These are phyloP conservation scores for Phycomyces blakesleeanus DNA, from an alignment of 192 early-diverging fungal genomes.

Conservation along the genomic window DNA sequence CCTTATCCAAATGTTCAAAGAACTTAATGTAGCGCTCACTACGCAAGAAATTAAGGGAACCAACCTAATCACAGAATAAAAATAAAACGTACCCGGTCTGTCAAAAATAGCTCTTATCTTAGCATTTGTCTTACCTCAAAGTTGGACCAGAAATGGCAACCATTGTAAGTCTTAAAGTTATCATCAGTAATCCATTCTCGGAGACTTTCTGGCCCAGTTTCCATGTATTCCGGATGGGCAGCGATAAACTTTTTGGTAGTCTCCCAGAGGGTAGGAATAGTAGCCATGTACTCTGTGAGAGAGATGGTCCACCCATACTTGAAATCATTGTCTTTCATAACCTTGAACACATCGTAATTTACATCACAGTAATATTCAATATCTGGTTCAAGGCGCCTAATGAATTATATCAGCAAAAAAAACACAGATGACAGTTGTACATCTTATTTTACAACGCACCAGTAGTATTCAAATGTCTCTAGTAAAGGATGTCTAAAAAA, in stretches of 20 bases:
- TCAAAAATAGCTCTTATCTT: too few species aligned
- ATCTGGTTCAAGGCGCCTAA: constrained; percentile 71
- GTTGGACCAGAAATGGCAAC: constrained; percentile 78
- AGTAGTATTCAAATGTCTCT: constrained; percentile 73
- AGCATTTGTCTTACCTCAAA: constrained; percentile 45
- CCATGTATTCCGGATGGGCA: constrained; percentile 38
- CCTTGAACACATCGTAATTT: constrained; percentile 67
- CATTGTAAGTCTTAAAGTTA: constrained; percentile 52
- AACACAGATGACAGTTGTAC: constrained; percentile 25
- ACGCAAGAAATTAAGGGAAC: constrained; percentile 51
- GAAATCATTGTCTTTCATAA: constrained; percentile 63
- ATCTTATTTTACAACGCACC: too few species aligned
- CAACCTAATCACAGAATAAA: constrained; percentile 46
- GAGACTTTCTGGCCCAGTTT: constrained; percentile 25
- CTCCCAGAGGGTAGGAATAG: constrained; percentile 64
- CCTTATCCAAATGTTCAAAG: constrained; percentile 56
- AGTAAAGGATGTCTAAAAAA: constrained; percentile 72
- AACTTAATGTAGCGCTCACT: constrained; percentile 50
- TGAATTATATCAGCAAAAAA: constrained; percentile 28
- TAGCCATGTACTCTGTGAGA: constrained; percentile 53
- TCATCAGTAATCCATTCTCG: constrained; percentile 51
- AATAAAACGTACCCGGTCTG: too few species aligned
- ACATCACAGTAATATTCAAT: constrained; percentile 73
- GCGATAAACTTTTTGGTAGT: constrained; percentile 47
- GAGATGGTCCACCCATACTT: constrained; percentile 71